These are phyloP conservation scores for Immersiporthe knoxdaviesiana DNA, from an alignment of 2,329 filamentous ascomycete species.

Conservation along the genomic window DNA sequence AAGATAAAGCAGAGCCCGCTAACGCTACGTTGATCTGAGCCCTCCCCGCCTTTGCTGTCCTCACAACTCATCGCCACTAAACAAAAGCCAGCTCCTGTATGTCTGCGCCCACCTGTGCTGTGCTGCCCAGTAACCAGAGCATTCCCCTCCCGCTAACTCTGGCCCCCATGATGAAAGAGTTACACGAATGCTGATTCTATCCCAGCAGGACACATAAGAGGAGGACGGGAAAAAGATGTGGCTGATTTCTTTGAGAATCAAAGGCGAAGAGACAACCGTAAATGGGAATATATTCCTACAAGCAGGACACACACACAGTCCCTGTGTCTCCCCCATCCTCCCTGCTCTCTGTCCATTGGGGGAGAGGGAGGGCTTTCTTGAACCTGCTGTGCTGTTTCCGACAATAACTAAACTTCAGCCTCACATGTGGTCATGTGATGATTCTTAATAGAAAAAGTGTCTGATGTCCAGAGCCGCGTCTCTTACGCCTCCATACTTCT, in stretches of 20 bases:
- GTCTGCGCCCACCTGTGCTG: background rate
- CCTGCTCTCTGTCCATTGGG: conserved; percentile 8
- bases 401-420: conserved; percentile 10
- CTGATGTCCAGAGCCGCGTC: conserved; percentile 3
- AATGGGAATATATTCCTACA: conserved; percentile 36
- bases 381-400: conserved; percentile 15
- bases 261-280: conserved; percentile 13
- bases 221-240: background rate
- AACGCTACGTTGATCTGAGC: background rate
- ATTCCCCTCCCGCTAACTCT: background rate
- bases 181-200: background rate
- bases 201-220: background rate
- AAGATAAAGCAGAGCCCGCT: background rate
- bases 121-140: background rate
- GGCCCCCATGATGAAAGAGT: background rate
- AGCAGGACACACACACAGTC: conserved; percentile 20
- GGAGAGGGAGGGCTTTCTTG: too few species aligned
- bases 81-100: background rate
- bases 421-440: conserved; percentile 22
- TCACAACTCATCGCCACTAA: background rate
- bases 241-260: background rate
- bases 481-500: conserved; percentile 3
- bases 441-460: conserved; percentile 21
- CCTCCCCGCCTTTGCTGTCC: background rate
- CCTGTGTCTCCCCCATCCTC: background rate